Percentiles rank a stretch among this genome's conserved stretches.
Conservation (phyloP, 345 rosid genomes). For the Turritis glabra region DNA sequence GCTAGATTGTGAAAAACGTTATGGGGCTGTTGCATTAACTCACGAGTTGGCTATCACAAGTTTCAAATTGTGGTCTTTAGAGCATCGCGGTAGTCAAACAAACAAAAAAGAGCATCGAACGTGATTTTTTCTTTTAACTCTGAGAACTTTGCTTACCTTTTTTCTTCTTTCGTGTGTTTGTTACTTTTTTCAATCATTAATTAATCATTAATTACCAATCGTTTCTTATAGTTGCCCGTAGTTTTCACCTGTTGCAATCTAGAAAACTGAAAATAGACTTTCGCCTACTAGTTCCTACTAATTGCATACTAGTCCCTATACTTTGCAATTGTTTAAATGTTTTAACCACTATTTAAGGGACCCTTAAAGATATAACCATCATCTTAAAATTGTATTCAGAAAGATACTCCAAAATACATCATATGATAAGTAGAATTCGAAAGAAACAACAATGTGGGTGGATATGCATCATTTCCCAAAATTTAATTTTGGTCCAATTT, state of each 20-base stretch:
- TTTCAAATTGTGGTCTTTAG: slow-evolving; percentile 20
- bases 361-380: background rate
- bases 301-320: background rate
- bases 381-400: background rate
- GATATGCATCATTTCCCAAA: background rate
- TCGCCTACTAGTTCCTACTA: background rate
- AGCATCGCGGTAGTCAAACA: background rate
- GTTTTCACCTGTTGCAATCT: slow-evolving; percentile 24
- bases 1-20: background rate
- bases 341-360: background rate
- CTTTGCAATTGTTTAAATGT: background rate
- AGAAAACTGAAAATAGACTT: slow-evolving; percentile 5
- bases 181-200: background rate
- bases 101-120: background rate
- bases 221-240: slow-evolving; percentile 17
- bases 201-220: background rate
- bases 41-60: slow-evolving; percentile 16
- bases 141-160: background rate
- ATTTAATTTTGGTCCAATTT: background rate
- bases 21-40: slow-evolving; percentile 23
- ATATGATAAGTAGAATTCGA: background rate
- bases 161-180: background rate
- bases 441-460: background rate
- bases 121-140: background rate
- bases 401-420: background rate